Conservation (phyloP, 2,329 filamentous ascomycete genomes). For the Botrytis elliptica region DNA sequence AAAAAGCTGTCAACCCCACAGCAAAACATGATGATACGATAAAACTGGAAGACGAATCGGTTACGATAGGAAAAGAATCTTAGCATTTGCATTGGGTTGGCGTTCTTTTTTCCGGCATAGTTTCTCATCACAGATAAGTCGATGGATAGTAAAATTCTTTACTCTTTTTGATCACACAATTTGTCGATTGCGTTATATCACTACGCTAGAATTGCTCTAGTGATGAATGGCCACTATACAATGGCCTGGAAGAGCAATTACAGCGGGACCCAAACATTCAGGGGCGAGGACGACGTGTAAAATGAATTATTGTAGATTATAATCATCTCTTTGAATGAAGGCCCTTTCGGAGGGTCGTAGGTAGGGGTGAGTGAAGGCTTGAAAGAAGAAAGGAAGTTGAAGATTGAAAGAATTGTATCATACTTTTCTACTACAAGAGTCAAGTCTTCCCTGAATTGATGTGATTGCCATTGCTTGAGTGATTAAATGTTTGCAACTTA, state of each 20-base stretch:
- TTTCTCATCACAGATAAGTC: neutral
- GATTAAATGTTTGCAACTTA: neutral
- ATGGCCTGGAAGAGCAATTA: neutral
- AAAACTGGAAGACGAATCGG: conserved; percentile 3
- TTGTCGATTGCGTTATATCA: neutral
- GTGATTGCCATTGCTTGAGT: neutral
- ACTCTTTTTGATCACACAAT: neutral
- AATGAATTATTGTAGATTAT: conserved; percentile 6
- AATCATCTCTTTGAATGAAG: neutral
- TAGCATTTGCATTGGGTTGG: conserved; percentile 14
- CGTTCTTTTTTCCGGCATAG: neutral
- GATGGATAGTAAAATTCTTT: neutral
- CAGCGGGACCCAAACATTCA: neutral
- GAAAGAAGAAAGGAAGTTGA: neutral
- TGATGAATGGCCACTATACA: neutral
- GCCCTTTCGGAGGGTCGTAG: neutral
- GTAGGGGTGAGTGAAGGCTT: too few relatives aligned
- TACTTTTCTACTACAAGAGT: neutral
- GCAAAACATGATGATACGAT: conserved; percentile 21
- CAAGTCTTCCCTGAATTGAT: neutral
- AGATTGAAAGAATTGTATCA: conserved; percentile 4
- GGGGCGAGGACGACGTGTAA: neutral
- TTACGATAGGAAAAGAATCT: conserved; percentile 1
- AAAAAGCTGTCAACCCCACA: conserved; percentile 1
- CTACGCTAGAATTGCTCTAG: neutral